These are phyloP conservation scores for Mychonastes homosphaera DNA, from an alignment of 139 green algal species.

Conservation along the genomic window DNA sequence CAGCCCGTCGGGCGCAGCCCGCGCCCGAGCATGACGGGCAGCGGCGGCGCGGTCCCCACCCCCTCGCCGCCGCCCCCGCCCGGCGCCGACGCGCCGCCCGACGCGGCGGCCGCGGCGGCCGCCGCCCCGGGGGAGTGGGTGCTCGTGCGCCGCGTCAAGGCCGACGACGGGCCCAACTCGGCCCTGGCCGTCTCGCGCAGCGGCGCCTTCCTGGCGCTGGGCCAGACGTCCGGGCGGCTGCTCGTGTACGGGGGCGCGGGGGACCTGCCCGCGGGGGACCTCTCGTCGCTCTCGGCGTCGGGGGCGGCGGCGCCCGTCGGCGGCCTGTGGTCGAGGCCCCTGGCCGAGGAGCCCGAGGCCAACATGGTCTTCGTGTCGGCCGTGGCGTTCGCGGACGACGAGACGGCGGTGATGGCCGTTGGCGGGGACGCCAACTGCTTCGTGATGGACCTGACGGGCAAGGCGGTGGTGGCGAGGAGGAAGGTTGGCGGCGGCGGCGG, in stretches of 20 bases:
- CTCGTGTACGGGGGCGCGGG: not conserved
- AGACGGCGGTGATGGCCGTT: conserved; percentile 12
- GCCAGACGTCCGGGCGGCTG: conserved; percentile 9
- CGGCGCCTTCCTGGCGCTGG: conserved; percentile 6
- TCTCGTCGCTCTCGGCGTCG: not conserved
- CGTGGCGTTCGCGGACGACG: conserved; percentile 6
- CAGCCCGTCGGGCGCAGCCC: too few relatives aligned
- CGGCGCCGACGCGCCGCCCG: too few relatives aligned
- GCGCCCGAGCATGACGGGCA: too few relatives aligned
- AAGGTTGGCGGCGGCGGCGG: not conserved
- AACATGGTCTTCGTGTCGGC: conserved; percentile 17
- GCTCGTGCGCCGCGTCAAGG: conserved; percentile 5
- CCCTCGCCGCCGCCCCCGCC: too few relatives aligned
- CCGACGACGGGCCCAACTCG: not conserved
- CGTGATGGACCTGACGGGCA: conserved; percentile 11
- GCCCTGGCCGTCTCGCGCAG: conserved; percentile 8
- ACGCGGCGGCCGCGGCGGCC: too few relatives aligned
- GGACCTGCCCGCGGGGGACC: not conserved
- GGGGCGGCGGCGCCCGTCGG: not conserved
- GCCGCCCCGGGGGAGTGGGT: too few relatives aligned
- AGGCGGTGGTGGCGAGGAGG: too few relatives aligned
- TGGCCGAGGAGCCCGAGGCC: conserved; percentile 6
- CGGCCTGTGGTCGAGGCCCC: not conserved
- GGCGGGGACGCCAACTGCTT: conserved; percentile 21
- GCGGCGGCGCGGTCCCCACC: too few relatives aligned